Evolutionary conservation across 305 asterid genomes (phyloP).

Genomic region (Fraxinus latifolia): DNA sequence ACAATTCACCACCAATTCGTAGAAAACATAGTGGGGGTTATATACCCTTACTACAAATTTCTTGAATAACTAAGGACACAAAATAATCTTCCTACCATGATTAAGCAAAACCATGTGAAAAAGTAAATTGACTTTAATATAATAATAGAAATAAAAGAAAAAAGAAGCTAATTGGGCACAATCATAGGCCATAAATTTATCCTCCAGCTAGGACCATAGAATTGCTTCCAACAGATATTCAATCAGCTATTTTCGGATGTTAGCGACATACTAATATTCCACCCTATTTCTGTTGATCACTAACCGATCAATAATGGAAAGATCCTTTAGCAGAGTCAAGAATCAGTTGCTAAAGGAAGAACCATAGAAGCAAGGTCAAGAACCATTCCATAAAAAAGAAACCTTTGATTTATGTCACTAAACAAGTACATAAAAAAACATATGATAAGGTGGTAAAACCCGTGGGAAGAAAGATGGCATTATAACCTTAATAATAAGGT

Average conservation of each 20-base stretch:
- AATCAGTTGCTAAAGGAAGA: not conserved
- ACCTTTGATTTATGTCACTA: not conserved
- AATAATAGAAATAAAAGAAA: not conserved
- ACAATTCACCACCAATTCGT: not conserved
- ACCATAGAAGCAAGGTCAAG: not conserved
- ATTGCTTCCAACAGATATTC: not conserved
- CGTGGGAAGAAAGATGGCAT: not conserved
- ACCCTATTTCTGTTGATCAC: not conserved
- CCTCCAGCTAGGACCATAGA: not conserved
- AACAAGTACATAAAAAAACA: not conserved
- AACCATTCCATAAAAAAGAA: not conserved
- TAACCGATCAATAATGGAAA: not conserved
- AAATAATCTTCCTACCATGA: not conserved
- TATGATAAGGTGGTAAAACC: not conserved
- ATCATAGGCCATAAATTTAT: not conserved
- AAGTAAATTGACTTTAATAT: not conserved
- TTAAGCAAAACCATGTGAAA: not conserved
- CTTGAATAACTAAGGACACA: not conserved
- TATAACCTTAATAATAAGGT: not conserved
- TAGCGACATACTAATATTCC: not conserved
- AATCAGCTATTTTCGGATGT: not conserved
- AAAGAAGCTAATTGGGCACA: not conserved
- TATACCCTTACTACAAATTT: not conserved
- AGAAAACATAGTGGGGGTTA: not conserved
- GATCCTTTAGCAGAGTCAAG: not conserved